Evolutionary conservation across 163 green algal genomes (phyloP).

Genomic region (Trebouxia gelatinosa): DNA sequence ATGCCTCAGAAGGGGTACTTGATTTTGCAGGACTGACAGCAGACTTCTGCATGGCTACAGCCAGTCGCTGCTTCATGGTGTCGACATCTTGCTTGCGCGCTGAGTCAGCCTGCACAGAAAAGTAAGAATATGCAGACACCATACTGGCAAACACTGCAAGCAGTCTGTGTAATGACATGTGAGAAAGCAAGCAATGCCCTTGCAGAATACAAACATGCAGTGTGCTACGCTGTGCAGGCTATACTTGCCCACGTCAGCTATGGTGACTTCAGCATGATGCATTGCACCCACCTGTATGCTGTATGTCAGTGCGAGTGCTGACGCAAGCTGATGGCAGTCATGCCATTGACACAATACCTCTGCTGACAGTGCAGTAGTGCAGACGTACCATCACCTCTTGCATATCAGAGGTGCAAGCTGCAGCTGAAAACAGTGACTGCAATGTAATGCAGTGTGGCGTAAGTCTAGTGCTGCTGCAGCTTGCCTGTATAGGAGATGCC

Average conservation of each 20-base stretch:
- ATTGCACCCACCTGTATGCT: background rate
- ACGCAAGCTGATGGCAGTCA: no score
- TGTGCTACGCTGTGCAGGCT: background rate
- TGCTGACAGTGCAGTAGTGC: background rate
- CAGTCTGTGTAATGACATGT: no score
- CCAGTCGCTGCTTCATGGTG: constrained; percentile 15
- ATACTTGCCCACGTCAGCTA: background rate
- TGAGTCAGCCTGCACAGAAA: background rate
- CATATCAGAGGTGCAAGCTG: background rate
- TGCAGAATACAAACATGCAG: background rate
- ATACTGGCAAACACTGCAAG: no score
- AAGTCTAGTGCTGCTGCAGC: background rate
- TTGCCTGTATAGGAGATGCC: background rate
- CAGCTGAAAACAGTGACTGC: background rate
- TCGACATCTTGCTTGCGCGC: background rate
- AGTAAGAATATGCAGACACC: background rate
- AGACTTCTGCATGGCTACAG: constrained; percentile 24
- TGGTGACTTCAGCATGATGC: background rate
- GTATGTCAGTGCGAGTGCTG: no score
- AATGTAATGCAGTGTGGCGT: background rate
- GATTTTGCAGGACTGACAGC: background rate
- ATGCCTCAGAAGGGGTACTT: background rate
- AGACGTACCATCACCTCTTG: background rate
- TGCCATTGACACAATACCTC: background rate
- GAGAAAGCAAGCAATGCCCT: no score